Base-by-base conservation (phyloP, 2,329 filamentous ascomycete species). In the Talaromyces funiculosus region DNA sequence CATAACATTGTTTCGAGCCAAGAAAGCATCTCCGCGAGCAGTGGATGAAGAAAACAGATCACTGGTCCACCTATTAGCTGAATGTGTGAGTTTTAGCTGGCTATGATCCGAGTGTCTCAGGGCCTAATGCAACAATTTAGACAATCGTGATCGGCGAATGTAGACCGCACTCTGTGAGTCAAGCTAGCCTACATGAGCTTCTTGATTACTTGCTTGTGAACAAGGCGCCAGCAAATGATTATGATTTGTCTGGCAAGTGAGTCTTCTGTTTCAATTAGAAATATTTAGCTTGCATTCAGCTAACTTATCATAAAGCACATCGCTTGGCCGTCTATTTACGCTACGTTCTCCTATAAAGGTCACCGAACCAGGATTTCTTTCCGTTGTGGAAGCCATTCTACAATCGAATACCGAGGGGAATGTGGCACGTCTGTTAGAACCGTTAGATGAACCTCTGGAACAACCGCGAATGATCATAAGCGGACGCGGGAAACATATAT, bases 401-500 rank as follows among this genome's bases (percentile, higher is more conserved):
- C 8, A 40, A 40, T 40, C n/a, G 10, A 20, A 40, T 20, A 4
- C 8, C n/a, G 37, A 40, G n/a, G 7, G n/a, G n/a, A 40, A 10
- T 20, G 37, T 18, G n/a, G 37, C 37, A 40, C 20, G 37, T 18
- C 37, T 40, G 37, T 10, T n/a, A 10, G 1, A 20, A 10, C 37
- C n/a, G 18, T n/a, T n/a, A n/a, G n/a, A n/a, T n/a, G n/a, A n/a
- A n/a, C 4, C 7, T n/a, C 8, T 1, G 8, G 37, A 7, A 40
- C 3, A n/a, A n/a, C n/a, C n/a, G n/a, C n/a, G n/a, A 3, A 0
- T n/a, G 18, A 10, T 20, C n/a, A 9, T n/a, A n/a, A n/a, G n/a
- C n/a, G n/a, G n/a, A n/a, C n/a, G n/a, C n/a, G 37, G 37, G 18
- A 5, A 10, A 10, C 1, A 1, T 0, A 10, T 20, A 4, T 0